Base-by-base conservation (phyloP, 2,329 filamentous ascomycete genomes). In the Thielaviopsis ethacetica region DNA sequence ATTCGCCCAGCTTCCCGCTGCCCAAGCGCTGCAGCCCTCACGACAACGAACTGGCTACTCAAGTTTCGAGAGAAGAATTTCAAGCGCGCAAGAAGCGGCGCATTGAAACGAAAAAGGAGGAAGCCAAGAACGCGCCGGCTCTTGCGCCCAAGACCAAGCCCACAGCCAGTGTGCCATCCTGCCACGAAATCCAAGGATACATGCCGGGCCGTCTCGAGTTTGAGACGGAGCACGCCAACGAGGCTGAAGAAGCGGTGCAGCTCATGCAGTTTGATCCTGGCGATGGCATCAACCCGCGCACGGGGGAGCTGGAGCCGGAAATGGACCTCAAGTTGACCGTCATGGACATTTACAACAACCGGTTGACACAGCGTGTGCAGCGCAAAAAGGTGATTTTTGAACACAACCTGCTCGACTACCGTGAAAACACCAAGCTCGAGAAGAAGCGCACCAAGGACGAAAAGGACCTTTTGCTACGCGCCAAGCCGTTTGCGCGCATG, bases 191-290 rank as follows among this genome's bases (percentile, higher is more conserved):
- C 44, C 90, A 96, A 71, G 93, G 93, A 2, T 98, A 95, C 70
- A 98, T 98, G 93, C 93, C 93, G 2, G 93, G 93, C 52, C 89
- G 93, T 49, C 72, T 98, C 63, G 93, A 98, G 67, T 98, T 98
- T 63, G 93, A 98, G 75, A 96, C 88, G 0, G 93, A 98, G 67
- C 93, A 95, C 68, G 88, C 91, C 67, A 98, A 98, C 67, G 93
- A 98, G 67, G 93, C 93, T 0, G 93, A 98, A 73, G 94, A 97
- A 72, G 91, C 91, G 0, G 93, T 98, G 1, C 93, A 98, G 69
- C 84, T 95, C 63, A 97, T 98, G 91, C 87, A 94, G 63, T 98
- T 98, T 67, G 91, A 97, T 60, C 91, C 93, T 0, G 93, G 93
- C 26, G 91, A 96, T 71, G 93, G 93, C 60, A 77, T 95, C 64